Evolutionary conservation across 2,329 filamentous ascomycete species (phyloP).

Genomic region (Aphanoascus verrucosus): DNA sequence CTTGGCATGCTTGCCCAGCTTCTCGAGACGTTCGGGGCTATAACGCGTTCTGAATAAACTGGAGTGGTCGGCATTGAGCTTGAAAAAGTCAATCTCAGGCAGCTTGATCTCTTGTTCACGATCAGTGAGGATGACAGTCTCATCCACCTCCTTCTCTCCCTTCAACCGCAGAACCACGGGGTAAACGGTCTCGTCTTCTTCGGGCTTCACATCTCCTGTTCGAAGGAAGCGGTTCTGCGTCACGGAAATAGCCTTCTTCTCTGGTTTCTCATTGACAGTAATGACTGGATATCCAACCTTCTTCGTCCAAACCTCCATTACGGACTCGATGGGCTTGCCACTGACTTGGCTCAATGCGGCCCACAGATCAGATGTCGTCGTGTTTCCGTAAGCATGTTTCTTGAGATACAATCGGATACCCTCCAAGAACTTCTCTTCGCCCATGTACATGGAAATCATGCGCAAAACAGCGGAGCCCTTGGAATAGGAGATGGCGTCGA

Average conservation of each 20-base stretch:
- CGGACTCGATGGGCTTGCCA: conserved; percentile 76
- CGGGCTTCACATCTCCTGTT: conserved; percentile 84
- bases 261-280: conserved; percentile 65
- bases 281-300: conserved; percentile 89
- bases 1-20: conserved; percentile 79
- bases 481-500: conserved; percentile 93
- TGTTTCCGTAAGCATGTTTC: conserved; percentile 95
- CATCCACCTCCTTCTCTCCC: conserved; percentile 71
- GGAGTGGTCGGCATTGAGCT: conserved; percentile 90
- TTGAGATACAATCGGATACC: conserved; percentile 84
- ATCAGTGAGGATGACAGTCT: conserved; percentile 58
- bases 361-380: conserved; percentile 83
- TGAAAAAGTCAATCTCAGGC: conserved; percentile 77
- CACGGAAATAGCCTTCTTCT: conserved; percentile 63
- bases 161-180: conserved; percentile 81
- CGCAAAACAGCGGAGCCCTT: conserved; percentile 92
- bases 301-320: conserved; percentile 97
- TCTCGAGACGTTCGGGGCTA: conserved; percentile 67
- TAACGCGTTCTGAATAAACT: conserved; percentile 88
- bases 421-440: conserved; percentile 85
- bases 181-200: conserved; percentile 80
- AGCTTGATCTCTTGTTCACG: conserved; percentile 71
- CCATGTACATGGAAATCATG: conserved; percentile 94
- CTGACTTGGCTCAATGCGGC: conserved; percentile 75
- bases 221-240: conserved; percentile 93